phyloP scores from a whole-genome alignment of 768 basidiomycete species.

The Lactifluus rugatus region DNA sequence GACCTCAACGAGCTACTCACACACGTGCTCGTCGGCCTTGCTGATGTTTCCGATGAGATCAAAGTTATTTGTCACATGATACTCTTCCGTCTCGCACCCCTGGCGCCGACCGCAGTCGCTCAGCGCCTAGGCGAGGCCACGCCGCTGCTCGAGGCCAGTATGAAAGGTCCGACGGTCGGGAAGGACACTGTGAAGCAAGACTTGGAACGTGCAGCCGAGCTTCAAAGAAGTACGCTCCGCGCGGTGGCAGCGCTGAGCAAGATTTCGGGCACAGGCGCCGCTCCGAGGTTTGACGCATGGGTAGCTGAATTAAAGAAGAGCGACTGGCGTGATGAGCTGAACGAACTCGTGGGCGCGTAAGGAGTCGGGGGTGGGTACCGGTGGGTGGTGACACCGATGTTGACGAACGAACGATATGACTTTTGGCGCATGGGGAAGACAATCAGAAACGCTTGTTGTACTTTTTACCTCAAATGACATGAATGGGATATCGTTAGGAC shows the following conservation, averaged over 20 bases:
- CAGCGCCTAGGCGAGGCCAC: conserved; percentile 80
- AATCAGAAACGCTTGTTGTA: not conserved
- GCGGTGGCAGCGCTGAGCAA: conserved; percentile 82
- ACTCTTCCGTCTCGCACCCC: conserved; percentile 80
- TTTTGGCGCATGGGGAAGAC: not conserved
- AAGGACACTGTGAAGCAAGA: conserved; percentile 97
- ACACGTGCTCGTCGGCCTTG: conserved; percentile 71
- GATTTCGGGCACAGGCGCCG: conserved; percentile 52
- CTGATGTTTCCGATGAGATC: conserved; percentile 91
- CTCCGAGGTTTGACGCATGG: conserved; percentile 67
- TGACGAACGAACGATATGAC: not conserved
- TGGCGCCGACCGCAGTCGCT: conserved; percentile 74
- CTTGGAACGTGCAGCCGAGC: conserved; percentile 75
- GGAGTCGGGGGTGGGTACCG: no score
- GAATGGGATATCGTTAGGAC: not conserved
- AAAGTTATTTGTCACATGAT: conserved; percentile 96
- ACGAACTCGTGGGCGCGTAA: conserved; percentile 37
- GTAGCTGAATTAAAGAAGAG: conserved; percentile 65
- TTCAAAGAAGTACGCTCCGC: conserved; percentile 83
- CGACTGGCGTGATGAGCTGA: conserved; percentile 62
- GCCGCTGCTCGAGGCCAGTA: conserved; percentile 74
- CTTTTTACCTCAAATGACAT: not conserved
- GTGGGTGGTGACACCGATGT: not conserved
- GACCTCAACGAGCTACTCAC: conserved; percentile 81
- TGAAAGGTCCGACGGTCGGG: conserved; percentile 80